phyloP scores from a whole-genome alignment of 2,329 filamentous ascomycete species.

The Ophiostoma ulmi region DNA sequence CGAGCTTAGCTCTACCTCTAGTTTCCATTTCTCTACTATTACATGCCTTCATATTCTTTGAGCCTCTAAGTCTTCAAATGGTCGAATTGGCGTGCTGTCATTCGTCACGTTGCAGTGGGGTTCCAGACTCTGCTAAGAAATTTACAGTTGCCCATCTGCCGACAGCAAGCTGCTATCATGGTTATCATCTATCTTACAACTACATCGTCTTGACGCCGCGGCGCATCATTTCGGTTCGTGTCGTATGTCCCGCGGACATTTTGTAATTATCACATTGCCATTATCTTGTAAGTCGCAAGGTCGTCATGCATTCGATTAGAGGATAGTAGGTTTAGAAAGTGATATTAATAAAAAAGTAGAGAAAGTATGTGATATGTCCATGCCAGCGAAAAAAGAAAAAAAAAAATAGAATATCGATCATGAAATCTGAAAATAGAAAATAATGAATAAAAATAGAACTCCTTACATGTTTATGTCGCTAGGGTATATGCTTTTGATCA shows the following conservation, averaged over 20 bases:
- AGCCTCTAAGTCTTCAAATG: not conserved
- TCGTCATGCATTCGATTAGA: not conserved
- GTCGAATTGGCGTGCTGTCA: constrained; percentile 24
- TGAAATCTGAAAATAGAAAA: not conserved
- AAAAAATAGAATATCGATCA: not conserved
- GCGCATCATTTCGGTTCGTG: not conserved
- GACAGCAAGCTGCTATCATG: not conserved
- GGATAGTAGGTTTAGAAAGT: not conserved
- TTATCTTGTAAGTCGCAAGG: not conserved
- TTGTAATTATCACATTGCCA: not conserved
- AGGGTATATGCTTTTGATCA: constrained; percentile 8
- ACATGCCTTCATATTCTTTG: not conserved
- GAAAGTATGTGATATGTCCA: not conserved
- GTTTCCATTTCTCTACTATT: not conserved
- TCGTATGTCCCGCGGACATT: constrained; percentile 5
- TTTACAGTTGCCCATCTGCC: not conserved
- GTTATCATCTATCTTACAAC: not conserved
- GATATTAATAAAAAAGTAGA: not conserved
- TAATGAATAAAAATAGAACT: not conserved
- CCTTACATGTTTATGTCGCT: constrained; percentile 8
- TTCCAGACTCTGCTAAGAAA: constrained; percentile 7
- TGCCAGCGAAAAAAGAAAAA: not conserved
- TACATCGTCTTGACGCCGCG: not conserved
- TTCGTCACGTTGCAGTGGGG: constrained; percentile 23
- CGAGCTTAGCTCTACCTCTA: not conserved